Evolutionary conservation across 75 land plant genomes (phyloP), one percentile per base, ranked within the genome.

Genomic region (Pseudotsuga menziesii): DNA sequence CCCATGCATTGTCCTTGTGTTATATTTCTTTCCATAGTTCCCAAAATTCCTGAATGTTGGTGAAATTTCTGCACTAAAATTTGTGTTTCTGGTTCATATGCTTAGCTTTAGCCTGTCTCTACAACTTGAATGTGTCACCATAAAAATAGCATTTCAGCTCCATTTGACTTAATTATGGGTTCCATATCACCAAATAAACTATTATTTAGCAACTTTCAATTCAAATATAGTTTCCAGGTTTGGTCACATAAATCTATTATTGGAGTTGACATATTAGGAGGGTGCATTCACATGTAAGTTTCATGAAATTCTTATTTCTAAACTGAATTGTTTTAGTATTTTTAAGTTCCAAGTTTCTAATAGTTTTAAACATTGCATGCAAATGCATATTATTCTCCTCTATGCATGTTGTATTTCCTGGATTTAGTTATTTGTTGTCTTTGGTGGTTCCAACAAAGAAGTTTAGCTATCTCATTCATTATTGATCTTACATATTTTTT

Each of bases 401-500:
- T 7, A 29, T 5, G 35, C 7, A 17, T 35, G 41, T 20, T 67
- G 11, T 19, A 67, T 13, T 35, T 41, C 14, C 20, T 13, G 41
- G 69, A 32, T 32, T 69, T 44, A 36, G 23, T 7, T 16, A 16
- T 17, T 69, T 41, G 19, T 19, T 0, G n/a, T 36, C 23, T 4
- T 29, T 29, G n/a, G 20, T 66, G 70, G 35, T 66, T 66, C 70
- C 70, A 66, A 35, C 22, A 66, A 20, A 66, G 70, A 66, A 67
- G 35, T 35, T 35, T 36, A 16, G 44, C 20, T 7, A 35, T 20
- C 19, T 32, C 19, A 20, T 67, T 67, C 19, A 11, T 23, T 17
- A 0, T 63, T 63, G 54, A 48, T 48, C 54, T 48, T 48, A 48
- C 11, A 48, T 48, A 48, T 9, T 48, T 48, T 48, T 11, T 48